These are phyloP conservation scores for Danielia reshetovae DNA, from an alignment of 805 yeast species.

Conservation along the genomic window DNA sequence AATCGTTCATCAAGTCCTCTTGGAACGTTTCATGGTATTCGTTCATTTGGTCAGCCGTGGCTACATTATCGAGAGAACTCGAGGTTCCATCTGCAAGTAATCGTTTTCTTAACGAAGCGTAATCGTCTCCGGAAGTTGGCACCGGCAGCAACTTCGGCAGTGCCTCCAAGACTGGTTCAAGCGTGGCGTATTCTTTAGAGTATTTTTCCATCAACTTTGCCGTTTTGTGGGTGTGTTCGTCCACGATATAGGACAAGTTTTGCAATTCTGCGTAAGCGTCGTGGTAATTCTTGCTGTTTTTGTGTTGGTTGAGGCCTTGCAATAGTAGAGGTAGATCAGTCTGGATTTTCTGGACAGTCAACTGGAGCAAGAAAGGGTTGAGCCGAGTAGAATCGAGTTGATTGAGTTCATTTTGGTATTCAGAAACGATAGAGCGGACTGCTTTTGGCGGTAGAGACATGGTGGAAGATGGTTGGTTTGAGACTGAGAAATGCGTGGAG, in stretches of 20 bases:
- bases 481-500: background rate
- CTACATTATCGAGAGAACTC: conserved; percentile 7
- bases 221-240: conserved; percentile 5
- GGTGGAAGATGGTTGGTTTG: background rate
- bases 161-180: background rate
- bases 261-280: conserved; percentile 5
- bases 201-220: background rate
- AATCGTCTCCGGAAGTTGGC: conserved; percentile 6
- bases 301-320: conserved; percentile 7
- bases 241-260: conserved; percentile 7
- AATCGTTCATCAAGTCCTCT: conserved; percentile 45
- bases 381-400: too few relatives aligned
- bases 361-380: conserved; percentile 10
- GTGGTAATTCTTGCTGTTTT: conserved; percentile 5
- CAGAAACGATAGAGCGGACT: conserved; percentile 4
- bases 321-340: conserved; percentile 16
- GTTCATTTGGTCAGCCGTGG: conserved; percentile 21
- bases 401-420: too few relatives aligned
- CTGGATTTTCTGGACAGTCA: conserved; percentile 11
- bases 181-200: background rate
- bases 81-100: conserved; percentile 13
- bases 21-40: conserved; percentile 43
- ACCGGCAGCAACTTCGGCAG: background rate
- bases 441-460: background rate
- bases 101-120: conserved; percentile 13